Evolutionary conservation across 2,329 filamentous ascomycete species (phyloP), one percentile per base, ranked within the genome.

Genomic region (Penicillium palitans): DNA sequence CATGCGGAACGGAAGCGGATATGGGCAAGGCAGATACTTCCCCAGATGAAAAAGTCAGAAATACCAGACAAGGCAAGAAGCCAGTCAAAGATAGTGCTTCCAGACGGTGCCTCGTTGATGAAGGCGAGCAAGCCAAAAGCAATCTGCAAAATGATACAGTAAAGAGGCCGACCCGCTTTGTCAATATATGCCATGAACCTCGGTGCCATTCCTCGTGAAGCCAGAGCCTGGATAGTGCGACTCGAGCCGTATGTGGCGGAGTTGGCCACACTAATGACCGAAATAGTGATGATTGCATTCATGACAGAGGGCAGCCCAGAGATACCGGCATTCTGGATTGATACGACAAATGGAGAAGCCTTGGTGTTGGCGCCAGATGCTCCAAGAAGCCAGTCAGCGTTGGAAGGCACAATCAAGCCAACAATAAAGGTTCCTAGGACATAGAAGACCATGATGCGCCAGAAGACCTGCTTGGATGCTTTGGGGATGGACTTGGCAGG

Each of bases 1-100:
- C 86, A 89, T 0, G 85, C 87, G 5, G 68, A 62, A 39, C 87
- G 85, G 81, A 88, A 89, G 21, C 87, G 85, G 68, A 90, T 88
- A 66, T 90, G 88, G 2, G 85, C 81, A 19, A 86, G 70, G 70
- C 85, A 87, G 66, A 89, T 87, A 46, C 82, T 85, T 24, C 80
- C 84, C 86, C 86, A 89, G 17, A 85, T 84, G 72, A 88, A 88
- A 45, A 89, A 79, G 25, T 84, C 81, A 13, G 83, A 82, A 2
- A 89, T 80, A 54, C 84, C 86, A 3, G 85, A 87, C 13, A 89
- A 76, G 6, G 86, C 83, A 27, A 85, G 80, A 2, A 89, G 81
- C 87, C 87, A 89, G 61, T 83, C 80, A 55, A 89, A 87, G 15
- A 88, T 81, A 0, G 76, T 71, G 6, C 74, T 69, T 42, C 84